These are phyloP conservation scores for Fusarium neocosmosporiellum DNA, from an alignment of 2,329 filamentous ascomycete genomes.

Conservation along the genomic window DNA sequence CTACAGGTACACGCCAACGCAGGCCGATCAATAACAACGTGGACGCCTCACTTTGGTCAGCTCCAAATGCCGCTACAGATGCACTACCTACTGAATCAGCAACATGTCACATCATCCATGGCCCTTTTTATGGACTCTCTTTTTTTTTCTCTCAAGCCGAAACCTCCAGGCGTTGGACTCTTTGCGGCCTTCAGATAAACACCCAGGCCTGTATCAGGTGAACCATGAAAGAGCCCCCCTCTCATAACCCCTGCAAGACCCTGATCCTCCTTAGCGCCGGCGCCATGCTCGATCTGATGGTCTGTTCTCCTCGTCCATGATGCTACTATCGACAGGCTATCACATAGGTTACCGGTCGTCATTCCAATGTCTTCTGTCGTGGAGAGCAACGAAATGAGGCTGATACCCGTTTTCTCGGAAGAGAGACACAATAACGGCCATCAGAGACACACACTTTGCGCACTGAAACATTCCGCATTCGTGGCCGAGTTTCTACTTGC, in stretches of 20 bases:
- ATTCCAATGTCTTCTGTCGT: conserved; percentile 22
- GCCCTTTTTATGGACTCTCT: background rate
- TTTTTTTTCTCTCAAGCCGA: background rate
- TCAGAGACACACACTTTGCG: background rate
- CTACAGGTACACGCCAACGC: conserved; percentile 9
- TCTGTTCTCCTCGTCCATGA: conserved; percentile 25
- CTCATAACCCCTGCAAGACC: conserved; percentile 32
- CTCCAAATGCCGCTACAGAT: conserved; percentile 5
- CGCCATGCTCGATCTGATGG: conserved; percentile 27
- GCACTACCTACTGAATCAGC: conserved; percentile 21
- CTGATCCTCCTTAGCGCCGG: conserved; percentile 30
- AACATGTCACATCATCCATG: conserved; percentile 23
- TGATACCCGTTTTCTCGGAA: background rate
- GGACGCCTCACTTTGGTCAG: conserved; percentile 28
- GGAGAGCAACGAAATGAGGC: conserved; percentile 8
- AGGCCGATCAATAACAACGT: conserved; percentile 16
- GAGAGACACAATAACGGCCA: background rate
- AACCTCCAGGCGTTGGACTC: background rate
- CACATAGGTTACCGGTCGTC: background rate
- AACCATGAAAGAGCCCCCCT: background rate
- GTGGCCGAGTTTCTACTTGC: background rate
- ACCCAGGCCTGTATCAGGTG: conserved; percentile 16
- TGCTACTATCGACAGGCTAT: conserved; percentile 21
- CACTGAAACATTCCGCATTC: background rate
- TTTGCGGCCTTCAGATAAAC: background rate